Evolutionary conservation across 768 basidiomycete genomes (phyloP).

Genomic region (Leccinellum luteum): DNA sequence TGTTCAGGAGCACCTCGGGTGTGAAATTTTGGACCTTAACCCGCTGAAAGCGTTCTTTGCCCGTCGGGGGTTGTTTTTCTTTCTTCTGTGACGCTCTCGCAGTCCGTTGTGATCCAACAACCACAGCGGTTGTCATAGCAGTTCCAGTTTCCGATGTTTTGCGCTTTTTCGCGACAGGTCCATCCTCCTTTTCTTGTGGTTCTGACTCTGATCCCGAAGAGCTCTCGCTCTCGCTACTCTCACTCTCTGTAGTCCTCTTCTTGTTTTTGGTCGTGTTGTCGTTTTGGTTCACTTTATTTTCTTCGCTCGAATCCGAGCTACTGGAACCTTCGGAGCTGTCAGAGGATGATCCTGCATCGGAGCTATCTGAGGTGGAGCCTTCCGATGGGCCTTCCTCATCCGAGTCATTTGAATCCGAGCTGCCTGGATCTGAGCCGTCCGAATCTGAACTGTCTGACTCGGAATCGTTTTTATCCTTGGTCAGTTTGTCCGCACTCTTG

Average conservation of each 20-base stretch:
- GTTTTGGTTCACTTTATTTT: conserved; percentile 7
- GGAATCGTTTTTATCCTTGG: neutral
- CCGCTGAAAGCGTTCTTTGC: conserved; percentile 74
- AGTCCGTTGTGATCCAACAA: conserved; percentile 8
- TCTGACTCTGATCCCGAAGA: neutral
- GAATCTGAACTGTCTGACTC: conserved; percentile 14
- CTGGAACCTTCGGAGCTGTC: conserved; percentile 9
- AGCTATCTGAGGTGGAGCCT: conserved; percentile 9
- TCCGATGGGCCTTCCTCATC: conserved; percentile 16
- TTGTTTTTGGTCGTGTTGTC: neutral
- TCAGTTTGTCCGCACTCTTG: neutral
- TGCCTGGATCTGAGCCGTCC: conserved; percentile 14
- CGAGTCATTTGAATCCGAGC: conserved; percentile 18
- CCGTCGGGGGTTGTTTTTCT: conserved; percentile 32
- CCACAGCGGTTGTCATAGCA: conserved; percentile 46
- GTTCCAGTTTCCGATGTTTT: conserved; percentile 50
- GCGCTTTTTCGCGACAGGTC: conserved; percentile 56
- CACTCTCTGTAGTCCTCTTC: neutral
- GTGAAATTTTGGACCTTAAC: conserved; percentile 64
- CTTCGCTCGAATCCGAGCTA: conserved; percentile 15
- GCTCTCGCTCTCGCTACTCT: neutral
- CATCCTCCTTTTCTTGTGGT: conserved; percentile 1
- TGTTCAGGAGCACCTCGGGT: conserved; percentile 48
- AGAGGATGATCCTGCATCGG: conserved; percentile 18
- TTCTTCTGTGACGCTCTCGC: conserved; percentile 3